Evolutionary conservation across 495 filamentous ascomycete species (phyloP).

Genomic region (Jackrogersella minutella): DNA sequence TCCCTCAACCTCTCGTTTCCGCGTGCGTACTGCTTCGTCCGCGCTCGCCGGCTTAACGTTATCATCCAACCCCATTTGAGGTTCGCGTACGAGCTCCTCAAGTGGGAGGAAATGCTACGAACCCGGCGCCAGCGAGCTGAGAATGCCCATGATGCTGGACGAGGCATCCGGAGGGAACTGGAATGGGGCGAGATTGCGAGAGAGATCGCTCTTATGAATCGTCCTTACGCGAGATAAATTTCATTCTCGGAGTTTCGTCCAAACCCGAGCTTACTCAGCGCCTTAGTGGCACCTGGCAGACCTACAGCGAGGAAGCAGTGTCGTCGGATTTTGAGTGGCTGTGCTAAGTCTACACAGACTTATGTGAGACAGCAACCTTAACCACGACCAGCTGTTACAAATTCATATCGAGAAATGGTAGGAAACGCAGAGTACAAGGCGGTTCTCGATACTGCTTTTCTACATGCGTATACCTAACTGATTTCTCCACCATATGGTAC

Average conservation of each 20-base stretch:
- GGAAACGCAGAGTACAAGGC: background rate
- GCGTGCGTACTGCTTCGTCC: conserved; percentile 94
- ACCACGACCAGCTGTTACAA: background rate
- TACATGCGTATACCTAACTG: background rate
- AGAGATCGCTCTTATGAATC: conserved; percentile 95
- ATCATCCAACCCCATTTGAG: conserved; percentile 70
- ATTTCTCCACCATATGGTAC: background rate
- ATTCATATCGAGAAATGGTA: background rate
- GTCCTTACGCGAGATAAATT: conserved; percentile 74
- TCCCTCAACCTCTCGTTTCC: conserved; percentile 81
- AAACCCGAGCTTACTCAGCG: background rate
- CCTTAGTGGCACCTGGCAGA: background rate
- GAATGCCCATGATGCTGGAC: conserved; percentile 10
- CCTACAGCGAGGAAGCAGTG: background rate
- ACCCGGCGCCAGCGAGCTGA: conserved; percentile 52
- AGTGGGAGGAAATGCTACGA: conserved; percentile 84
- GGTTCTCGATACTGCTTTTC: background rate
- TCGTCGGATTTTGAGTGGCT: conserved; percentile 2
- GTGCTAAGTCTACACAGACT: background rate
- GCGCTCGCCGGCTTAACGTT: conserved; percentile 81
- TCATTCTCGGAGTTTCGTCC: background rate
- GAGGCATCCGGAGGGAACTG: conserved; percentile 69
- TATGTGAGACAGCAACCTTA: background rate
- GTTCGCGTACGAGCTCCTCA: conserved; percentile 78
- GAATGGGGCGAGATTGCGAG: conserved; percentile 90